phyloP scores from a whole-genome alignment of 2,329 filamentous ascomycete genomes.

The Chalaropsis thielavioides region DNA sequence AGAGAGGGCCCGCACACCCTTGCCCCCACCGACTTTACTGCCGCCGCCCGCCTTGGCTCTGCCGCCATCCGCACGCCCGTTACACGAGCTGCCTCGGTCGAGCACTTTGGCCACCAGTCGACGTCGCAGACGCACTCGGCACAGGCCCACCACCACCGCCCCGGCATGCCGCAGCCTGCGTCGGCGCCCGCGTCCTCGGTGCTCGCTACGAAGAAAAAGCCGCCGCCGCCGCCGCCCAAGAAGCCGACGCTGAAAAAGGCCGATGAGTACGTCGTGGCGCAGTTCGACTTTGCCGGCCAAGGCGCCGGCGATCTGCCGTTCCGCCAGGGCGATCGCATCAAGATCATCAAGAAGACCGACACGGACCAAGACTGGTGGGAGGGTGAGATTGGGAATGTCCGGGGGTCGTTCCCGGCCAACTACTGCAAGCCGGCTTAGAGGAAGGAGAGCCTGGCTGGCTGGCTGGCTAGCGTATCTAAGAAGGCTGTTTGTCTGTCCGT shows the following conservation, averaged over 20 bases:
- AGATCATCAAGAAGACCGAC: slow-evolving; percentile 61
- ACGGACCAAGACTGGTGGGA: slow-evolving; percentile 83
- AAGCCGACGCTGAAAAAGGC: slow-evolving; percentile 48
- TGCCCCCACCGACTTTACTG: slow-evolving; percentile 17
- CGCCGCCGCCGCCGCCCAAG: slow-evolving; percentile 39
- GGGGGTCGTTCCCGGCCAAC: slow-evolving; percentile 69
- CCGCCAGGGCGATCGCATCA: slow-evolving; percentile 61
- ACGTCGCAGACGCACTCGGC: slow-evolving; percentile 10
- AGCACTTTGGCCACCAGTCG: slow-evolving; percentile 16
- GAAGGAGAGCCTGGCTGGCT: neutral
- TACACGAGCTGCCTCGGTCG: slow-evolving; percentile 6
- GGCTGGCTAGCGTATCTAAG: neutral
- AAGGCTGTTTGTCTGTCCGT: neutral
- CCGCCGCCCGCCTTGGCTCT: slow-evolving; percentile 9
- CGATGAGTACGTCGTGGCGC: slow-evolving; percentile 50
- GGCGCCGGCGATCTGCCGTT: slow-evolving; percentile 58
- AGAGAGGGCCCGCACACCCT: slow-evolving; percentile 12
- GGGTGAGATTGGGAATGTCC: slow-evolving; percentile 53
- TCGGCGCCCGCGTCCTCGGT: slow-evolving; percentile 5
- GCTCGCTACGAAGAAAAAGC: slow-evolving; percentile 11
- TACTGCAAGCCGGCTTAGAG: slow-evolving; percentile 45
- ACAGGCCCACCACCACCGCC: neutral
- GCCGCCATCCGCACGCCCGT: slow-evolving; percentile 6
- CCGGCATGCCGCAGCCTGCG: slow-evolving; percentile 5
- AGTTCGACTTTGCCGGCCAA: slow-evolving; percentile 62